phyloP scores from a whole-genome alignment of 306 rosid genomes.

The Dryas octopetala region DNA sequence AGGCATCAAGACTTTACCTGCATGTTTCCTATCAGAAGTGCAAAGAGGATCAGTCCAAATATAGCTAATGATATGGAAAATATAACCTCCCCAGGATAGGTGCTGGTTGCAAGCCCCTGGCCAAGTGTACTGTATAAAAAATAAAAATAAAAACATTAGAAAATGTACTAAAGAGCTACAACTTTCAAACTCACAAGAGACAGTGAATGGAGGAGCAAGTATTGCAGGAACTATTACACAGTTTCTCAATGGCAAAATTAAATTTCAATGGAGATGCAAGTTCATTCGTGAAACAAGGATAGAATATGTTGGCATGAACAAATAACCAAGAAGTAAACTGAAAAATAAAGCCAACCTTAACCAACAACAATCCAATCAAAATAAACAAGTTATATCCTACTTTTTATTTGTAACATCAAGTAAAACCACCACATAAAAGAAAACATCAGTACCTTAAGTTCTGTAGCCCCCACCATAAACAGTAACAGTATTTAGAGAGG shows the following conservation, averaged over 20 bases:
- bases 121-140: conserved; percentile 81
- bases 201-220: background rate
- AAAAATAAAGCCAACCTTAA: background rate
- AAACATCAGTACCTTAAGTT: conserved; percentile 64
- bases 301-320: background rate
- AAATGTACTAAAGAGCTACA: conserved; percentile 7
- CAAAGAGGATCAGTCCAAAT: conserved; percentile 90
- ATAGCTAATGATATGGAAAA: conserved; percentile 92
- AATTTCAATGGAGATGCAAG: background rate
- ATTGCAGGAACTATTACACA: background rate
- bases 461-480: conserved; percentile 99
- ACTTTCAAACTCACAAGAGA: background rate
- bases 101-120: conserved; percentile 95
- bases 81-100: conserved; percentile 86
- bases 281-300: background rate
- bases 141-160: background rate
- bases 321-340: background rate
- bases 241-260: too few relatives aligned
- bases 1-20: conserved; percentile 50
- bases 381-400: conserved; percentile 8
- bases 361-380: background rate
- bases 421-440: background rate
- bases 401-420: background rate
- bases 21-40: conserved; percentile 98
- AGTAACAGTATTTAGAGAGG: conserved; percentile 77